Evolutionary conservation across 345 rosid species (phyloP), one percentile per base, ranked within the genome.

Genomic region (Eutrema japonicum): DNA sequence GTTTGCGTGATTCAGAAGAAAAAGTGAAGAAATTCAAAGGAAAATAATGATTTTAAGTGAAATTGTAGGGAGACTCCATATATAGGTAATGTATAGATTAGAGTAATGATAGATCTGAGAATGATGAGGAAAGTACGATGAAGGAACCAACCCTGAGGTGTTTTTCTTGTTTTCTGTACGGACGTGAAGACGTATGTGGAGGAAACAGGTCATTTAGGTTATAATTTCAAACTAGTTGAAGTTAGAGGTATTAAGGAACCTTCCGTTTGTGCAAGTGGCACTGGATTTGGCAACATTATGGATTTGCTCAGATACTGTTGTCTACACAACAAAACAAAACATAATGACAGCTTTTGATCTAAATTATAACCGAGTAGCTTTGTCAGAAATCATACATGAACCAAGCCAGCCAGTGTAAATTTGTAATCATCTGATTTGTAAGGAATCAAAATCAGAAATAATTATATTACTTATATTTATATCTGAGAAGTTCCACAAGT

Each of bases 121-220:
- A 52, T 50, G 68, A 77, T 32, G 81, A 78, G 72, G 78, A 80
- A 81, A 79, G 82, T 57, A 66, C 51, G 29, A 76, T 1, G 84
- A 83, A 80, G 83, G 75, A 77, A 73, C 77, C 56, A 77, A 73
- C 77, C 56, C 49, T 52, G 13, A 8, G 32, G 50, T 48, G 48
- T 32, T 47, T 12, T 22, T 22, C 26, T 22, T 22, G 26, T 22
- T 22, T 4, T 66, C 68, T 68, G 85, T 70, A 85, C 82, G 85
- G 85, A 78, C 36, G 36, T 59, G 70, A 72, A 64, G 69, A 53
- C 58, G 61, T 53, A 40, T 78, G 78, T 70, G 50, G 53, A 22
- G 68, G 70, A 18, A 73, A 77, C 88, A 82, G 83, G 68, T 72
- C 40, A 59, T 66, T 50, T 26, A 40, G 52, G 62, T 38, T 53